These are phyloP conservation scores for Penicillium sp. DNA, from an alignment of 2,329 filamentous ascomycete genomes.

Conservation along the genomic window DNA sequence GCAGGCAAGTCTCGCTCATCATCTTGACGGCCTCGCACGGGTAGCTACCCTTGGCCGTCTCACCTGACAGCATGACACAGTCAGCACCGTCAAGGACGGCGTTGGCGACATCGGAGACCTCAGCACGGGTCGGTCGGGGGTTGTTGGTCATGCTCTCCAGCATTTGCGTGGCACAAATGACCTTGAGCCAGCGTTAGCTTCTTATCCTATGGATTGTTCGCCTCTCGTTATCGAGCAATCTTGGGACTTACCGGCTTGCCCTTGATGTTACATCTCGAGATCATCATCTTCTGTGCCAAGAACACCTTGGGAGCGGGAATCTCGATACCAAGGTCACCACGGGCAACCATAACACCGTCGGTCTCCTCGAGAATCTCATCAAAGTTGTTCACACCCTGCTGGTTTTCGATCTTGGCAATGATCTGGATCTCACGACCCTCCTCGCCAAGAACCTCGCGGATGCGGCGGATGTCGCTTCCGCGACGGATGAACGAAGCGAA, in stretches of 20 bases:
- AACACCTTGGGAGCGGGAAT: conserved; percentile 98
- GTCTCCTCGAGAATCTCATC: conserved; percentile 92
- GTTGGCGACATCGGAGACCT: conserved; percentile 98
- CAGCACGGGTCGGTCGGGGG: conserved; percentile 92
- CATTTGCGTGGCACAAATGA: conserved; percentile 99
- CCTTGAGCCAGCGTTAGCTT: too few species aligned
- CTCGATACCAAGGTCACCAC: conserved; percentile 97
- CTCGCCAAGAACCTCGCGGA: conserved; percentile 83
- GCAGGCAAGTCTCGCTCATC: conserved; percentile 97
- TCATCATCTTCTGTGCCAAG: conserved; percentile 99
- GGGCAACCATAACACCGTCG: conserved; percentile 99
- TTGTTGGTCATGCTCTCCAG: conserved; percentile 99
- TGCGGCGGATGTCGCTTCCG: conserved; percentile 85
- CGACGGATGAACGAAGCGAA: conserved; percentile 98
- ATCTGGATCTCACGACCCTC: conserved; percentile 97
- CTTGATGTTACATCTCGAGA: conserved; percentile 99
- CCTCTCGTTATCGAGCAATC: too few species aligned
- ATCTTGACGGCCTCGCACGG: conserved; percentile 85
- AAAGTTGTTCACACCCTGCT: conserved; percentile 99
- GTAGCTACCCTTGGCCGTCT: conserved; percentile 97
- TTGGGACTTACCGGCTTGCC: conserved; percentile 75
- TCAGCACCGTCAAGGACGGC: conserved; percentile 95
- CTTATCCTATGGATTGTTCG: too few species aligned
- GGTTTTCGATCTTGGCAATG: conserved; percentile 99
- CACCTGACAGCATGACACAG: conserved; percentile 99